phyloP scores from a whole-genome alignment of 495 filamentous ascomycete genomes.

The Aspergillus sclerotioniger region DNA sequence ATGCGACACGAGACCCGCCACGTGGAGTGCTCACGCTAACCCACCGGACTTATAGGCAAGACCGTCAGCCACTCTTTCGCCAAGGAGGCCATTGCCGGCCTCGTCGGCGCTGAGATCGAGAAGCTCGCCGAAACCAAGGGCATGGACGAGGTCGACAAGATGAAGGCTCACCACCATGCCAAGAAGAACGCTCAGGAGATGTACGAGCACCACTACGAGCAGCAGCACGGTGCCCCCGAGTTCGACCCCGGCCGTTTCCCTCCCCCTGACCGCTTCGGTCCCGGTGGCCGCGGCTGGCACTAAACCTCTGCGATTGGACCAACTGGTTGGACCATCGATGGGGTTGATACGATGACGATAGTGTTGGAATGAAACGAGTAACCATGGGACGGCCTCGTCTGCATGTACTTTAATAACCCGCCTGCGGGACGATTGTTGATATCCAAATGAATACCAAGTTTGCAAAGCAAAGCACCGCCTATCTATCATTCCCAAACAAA shows the following conservation, averaged over 20 bases:
- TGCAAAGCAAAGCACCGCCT: no score
- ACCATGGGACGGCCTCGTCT: neutral
- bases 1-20: neutral
- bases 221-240: constrained; percentile 38
- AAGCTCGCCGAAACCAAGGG: constrained; percentile 79
- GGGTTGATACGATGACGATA: constrained; percentile 10
- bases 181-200: constrained; percentile 61
- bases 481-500: neutral
- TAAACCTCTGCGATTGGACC: constrained; percentile 1
- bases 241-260: constrained; percentile 43
- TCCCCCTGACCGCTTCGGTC: constrained; percentile 32
- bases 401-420: neutral
- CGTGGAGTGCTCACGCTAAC: neutral
- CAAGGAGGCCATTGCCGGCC: constrained; percentile 70
- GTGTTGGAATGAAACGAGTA: neutral
- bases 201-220: constrained; percentile 60
- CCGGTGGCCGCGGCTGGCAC: constrained; percentile 4
- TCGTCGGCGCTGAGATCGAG: constrained; percentile 74
- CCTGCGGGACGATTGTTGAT: neutral
- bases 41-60: constrained; percentile 52
- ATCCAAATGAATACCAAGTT: neutral
- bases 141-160: constrained; percentile 63
- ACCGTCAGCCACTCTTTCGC: constrained; percentile 68
- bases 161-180: constrained; percentile 65
- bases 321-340: neutral